Base-by-base conservation (phyloP, 305 asterid species). In the Ilex paraguariensis region DNA sequence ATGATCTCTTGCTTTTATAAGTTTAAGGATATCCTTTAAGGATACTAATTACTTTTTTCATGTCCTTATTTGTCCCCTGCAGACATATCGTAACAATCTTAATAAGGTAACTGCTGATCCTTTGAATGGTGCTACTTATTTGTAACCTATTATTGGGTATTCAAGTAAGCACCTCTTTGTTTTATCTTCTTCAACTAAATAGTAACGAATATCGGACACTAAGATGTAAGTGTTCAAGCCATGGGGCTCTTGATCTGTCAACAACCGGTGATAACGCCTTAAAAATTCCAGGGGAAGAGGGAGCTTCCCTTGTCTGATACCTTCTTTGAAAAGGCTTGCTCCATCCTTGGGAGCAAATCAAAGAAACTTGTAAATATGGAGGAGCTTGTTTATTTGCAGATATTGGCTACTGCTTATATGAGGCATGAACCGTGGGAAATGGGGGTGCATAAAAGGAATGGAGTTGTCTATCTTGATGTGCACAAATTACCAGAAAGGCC, bases 341-440 rank as follows among this genome's bases (percentile, higher is more conserved):
- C 28, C 28, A 21, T 21, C 28, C 28, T 21, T 21, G 28, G 28
- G 28, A 21, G 28, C 28, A 21, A 21, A 21, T 1, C 28, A 21
- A 21, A 21, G 28, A 21, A 1, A 21, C 28, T 21, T 21, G 28
- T 21, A 21, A 21, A 21, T 21, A 21, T 21, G 28, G 28, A 21
- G 28, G 28, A 21, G 28, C 28, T 21, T 21, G 51, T 46, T 72
- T 69, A 31, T 80, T 52, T 75, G 65, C 69, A 93, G 99, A 90
- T 93, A 81, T 64, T 93, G 85, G 97, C 96, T 56, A 84, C 96
- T 69, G 94, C 97, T 70, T 93, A 93, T 82, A 77, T 80, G 42
- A 83, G 95, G 83, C 82, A 93, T 33, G 99, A 93, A 57, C 86
- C 99, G 52, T 93, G 99, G 99, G 99, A 93, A 79, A 93, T 93